Percentiles rank a stretch among this genome's conserved stretches.
Conservation (phyloP, 257 asterid species). For the Mitragyna speciosa region DNA sequence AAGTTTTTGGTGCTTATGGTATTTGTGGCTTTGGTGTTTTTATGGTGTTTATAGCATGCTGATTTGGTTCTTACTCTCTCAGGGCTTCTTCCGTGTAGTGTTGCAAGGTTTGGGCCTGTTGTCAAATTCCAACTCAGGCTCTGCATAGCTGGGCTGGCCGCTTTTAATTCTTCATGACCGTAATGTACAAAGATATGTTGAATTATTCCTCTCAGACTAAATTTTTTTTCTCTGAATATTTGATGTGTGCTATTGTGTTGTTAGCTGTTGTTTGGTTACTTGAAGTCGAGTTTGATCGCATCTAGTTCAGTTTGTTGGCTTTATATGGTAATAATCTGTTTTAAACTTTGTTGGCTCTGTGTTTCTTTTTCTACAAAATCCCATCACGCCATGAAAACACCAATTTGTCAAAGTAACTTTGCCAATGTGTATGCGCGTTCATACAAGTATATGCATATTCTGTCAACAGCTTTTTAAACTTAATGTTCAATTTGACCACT, state of each 20-base stretch:
- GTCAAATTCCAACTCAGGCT: background rate
- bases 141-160: background rate
- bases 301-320: no score
- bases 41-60: background rate
- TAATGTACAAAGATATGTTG: background rate
- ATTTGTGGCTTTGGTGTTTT: background rate
- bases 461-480: no score
- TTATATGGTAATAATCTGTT: no score
- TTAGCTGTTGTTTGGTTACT: no score
- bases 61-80: background rate
- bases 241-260: background rate
- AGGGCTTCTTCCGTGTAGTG: background rate
- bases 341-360: no score
- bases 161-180: background rate
- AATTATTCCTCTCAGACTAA: background rate
- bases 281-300: no score
- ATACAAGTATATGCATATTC: no score
- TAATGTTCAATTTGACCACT: no score
- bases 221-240: background rate
- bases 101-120: background rate
- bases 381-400: no score
- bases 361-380: no score
- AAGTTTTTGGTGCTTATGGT: background rate
- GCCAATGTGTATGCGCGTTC: no score
- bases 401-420: no score